Percentiles rank a stretch among this genome's conserved stretches.
phyloP scores from a whole-genome alignment of 768 basidiomycete genomes.

The Coprinopsis sp. region DNA sequence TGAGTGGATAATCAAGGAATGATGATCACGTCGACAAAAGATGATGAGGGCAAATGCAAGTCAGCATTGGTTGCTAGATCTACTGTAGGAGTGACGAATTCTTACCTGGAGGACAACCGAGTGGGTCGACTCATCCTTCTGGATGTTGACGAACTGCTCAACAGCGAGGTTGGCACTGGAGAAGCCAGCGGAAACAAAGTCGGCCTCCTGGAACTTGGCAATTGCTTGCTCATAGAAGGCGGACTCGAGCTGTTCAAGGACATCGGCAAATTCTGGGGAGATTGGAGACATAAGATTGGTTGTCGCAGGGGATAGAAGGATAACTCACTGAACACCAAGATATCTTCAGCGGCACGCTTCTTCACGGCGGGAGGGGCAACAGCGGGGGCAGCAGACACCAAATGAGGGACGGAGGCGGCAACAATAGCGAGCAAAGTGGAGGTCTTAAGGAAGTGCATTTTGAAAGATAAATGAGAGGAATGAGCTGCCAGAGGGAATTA shows the following conservation, averaged over 20 bases:
- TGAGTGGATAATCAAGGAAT: not conserved
- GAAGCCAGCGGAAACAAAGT: slow-evolving; percentile 67
- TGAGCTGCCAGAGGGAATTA: slow-evolving; percentile 30
- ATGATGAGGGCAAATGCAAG: not conserved
- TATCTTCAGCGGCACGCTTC: slow-evolving; percentile 37
- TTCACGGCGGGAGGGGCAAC: slow-evolving; percentile 25
- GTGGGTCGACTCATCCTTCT: slow-evolving; percentile 60
- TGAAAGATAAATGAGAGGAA: slow-evolving; percentile 22
- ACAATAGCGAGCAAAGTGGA: slow-evolving; percentile 36
- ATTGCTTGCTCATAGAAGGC: slow-evolving; percentile 66
- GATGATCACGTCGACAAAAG: not conserved
- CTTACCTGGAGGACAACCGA: slow-evolving; percentile 46
- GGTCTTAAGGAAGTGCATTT: slow-evolving; percentile 49
- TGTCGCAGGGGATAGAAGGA: not conserved
- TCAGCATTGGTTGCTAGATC: not conserved
- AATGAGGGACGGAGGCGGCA: slow-evolving; percentile 34
- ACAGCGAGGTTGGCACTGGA: slow-evolving; percentile 46
- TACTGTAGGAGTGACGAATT: not conserved
- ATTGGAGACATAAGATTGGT: slow-evolving; percentile 1
- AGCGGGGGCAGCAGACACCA: slow-evolving; percentile 48
- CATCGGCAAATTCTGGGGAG: slow-evolving; percentile 63
- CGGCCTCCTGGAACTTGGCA: slow-evolving; percentile 54
- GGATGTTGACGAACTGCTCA: slow-evolving; percentile 58
- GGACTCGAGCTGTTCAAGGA: slow-evolving; percentile 70
- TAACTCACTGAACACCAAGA: slow-evolving; percentile 58